These are phyloP conservation scores for Ramularia collo-cygni DNA, from an alignment of 2,329 filamentous ascomycete genomes.

Conservation along the genomic window DNA sequence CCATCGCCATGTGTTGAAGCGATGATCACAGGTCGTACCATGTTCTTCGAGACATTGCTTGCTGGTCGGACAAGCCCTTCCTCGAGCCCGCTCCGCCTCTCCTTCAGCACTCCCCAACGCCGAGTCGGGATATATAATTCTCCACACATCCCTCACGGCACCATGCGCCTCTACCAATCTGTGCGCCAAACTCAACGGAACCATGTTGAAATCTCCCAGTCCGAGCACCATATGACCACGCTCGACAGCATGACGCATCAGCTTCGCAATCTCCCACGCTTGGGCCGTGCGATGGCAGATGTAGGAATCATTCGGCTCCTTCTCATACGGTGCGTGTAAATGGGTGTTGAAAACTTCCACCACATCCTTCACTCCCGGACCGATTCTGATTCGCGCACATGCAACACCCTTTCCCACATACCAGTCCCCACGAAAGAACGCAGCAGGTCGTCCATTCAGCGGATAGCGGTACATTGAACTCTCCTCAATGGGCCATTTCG, in stretches of 20 bases:
- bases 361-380: slow-evolving; percentile 55
- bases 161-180: slow-evolving; percentile 71
- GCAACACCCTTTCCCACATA: slow-evolving; percentile 93
- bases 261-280: slow-evolving; percentile 88
- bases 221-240: slow-evolving; percentile 77
- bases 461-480: slow-evolving; percentile 79
- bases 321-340: slow-evolving; percentile 80
- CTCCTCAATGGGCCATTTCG: slow-evolving; percentile 86
- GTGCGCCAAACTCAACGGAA: slow-evolving; percentile 79
- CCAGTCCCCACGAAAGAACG: slow-evolving; percentile 93
- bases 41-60: slow-evolving; percentile 72
- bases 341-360: slow-evolving; percentile 88
- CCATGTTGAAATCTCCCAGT: slow-evolving; percentile 93
- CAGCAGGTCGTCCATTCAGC: slow-evolving; percentile 87
- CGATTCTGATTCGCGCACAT: slow-evolving; percentile 69
- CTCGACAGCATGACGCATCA: slow-evolving; percentile 74
- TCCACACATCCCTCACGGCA: slow-evolving; percentile 77
- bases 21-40: slow-evolving; percentile 79
- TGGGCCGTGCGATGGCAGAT: slow-evolving; percentile 85
- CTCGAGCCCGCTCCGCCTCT: slow-evolving; percentile 58
- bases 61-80: slow-evolving; percentile 64
- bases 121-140: slow-evolving; percentile 72
- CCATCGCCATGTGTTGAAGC: slow-evolving; percentile 93
- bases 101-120: slow-evolving; percentile 69
- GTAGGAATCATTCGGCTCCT: slow-evolving; percentile 74